These are phyloP conservation scores for Trametes hirsuta DNA, from an alignment of 1,284 basidiomycete species.

Conservation along the genomic window DNA sequence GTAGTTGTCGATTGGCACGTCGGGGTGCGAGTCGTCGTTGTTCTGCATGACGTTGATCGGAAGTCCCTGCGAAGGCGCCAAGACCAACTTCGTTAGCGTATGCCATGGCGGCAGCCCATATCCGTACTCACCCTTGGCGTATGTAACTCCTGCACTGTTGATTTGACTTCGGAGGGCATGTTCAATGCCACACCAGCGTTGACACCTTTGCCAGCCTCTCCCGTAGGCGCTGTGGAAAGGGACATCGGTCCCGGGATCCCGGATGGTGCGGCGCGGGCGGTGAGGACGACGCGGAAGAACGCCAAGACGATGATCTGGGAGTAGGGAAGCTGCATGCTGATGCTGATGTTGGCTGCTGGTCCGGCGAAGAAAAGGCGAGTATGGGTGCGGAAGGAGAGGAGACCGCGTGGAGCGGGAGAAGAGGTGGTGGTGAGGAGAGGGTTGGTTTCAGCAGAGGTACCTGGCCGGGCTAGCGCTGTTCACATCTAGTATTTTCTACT, in stretches of 20 bases:
- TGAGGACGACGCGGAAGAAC: constrained; percentile 7
- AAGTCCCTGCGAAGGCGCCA: neutral
- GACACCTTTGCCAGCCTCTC: neutral
- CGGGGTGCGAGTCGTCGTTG: constrained; percentile 1
- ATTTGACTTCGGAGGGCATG: neutral
- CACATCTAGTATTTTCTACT: neutral
- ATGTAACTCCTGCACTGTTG: no score
- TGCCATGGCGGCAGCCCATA: neutral
- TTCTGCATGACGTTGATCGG: constrained; percentile 12
- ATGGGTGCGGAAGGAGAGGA: neutral
- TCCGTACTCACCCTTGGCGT: neutral
- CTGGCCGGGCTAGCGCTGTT: no score
- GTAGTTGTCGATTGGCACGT: constrained; percentile 9
- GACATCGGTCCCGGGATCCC: neutral
- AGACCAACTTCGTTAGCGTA: neutral
- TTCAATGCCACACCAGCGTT: neutral
- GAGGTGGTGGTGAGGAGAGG: neutral
- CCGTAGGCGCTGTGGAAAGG: no score
- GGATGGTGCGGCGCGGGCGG: neutral
- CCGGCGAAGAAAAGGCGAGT: neutral
- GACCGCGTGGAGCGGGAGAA: neutral
- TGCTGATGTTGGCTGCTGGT: neutral
- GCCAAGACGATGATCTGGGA: constrained; percentile 6
- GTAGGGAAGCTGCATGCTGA: constrained; percentile 10
- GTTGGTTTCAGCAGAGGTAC: neutral